phyloP scores from a whole-genome alignment of 2,329 filamentous ascomycete species.

The Orbilia quercus region DNA sequence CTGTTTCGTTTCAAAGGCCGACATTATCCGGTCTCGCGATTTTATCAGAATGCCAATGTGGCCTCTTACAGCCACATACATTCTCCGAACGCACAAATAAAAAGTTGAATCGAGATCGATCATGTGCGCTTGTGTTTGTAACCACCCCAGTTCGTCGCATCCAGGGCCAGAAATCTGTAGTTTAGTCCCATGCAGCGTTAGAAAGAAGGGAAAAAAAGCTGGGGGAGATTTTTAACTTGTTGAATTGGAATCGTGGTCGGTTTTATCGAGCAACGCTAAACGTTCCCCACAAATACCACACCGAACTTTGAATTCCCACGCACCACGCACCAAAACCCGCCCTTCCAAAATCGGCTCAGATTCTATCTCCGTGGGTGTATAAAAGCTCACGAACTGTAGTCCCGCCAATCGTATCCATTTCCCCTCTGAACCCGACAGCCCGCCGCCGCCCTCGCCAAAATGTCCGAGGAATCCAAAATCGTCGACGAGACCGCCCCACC shows the following conservation, averaged over 20 bases:
- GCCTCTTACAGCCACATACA: slow-evolving; percentile 13
- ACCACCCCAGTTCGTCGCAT: neutral
- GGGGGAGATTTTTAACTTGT: slow-evolving; percentile 11
- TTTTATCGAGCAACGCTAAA: slow-evolving; percentile 17
- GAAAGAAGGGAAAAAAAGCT: neutral
- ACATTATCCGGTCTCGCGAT: slow-evolving; percentile 45
- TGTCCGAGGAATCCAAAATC: slow-evolving; percentile 73
- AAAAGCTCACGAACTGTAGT: neutral
- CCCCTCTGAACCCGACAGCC: neutral
- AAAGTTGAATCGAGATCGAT: slow-evolving; percentile 12
- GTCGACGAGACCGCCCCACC: slow-evolving; percentile 65
- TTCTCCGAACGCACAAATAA: slow-evolving; percentile 2
- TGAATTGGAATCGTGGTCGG: slow-evolving; percentile 48
- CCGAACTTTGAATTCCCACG: neutral
- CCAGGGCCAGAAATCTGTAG: neutral
- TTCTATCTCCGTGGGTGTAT: neutral
- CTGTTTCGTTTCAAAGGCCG: slow-evolving; percentile 39
- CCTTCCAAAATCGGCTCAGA: neutral
- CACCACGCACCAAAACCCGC: neutral
- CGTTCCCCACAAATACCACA: slow-evolving; percentile 56
- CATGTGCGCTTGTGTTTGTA: slow-evolving; percentile 12
- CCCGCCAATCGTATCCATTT: neutral
- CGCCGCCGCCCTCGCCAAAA: slow-evolving; percentile 62
- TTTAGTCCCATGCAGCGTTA: neutral
- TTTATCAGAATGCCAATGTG: slow-evolving; percentile 43